Conservation (phyloP, 2,329 filamentous ascomycete species). For the Fusarium phyllophilum region DNA sequence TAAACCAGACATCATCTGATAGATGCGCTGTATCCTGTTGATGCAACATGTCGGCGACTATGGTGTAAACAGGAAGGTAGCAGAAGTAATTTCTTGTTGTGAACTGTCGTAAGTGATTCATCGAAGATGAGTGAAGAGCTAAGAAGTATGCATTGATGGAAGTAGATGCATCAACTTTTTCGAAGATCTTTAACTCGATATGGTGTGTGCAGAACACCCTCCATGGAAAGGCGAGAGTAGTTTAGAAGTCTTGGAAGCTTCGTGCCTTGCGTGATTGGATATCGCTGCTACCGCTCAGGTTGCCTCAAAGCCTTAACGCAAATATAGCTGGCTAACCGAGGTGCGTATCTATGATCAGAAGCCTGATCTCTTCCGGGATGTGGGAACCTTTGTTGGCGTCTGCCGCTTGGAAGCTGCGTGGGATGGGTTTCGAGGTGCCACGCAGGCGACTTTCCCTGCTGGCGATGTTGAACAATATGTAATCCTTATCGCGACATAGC, state of each 20-base stretch:
- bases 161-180: neutral
- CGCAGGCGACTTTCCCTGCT: neutral
- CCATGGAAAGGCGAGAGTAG: neutral
- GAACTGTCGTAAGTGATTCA: neutral
- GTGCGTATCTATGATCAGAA: neutral
- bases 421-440: neutral
- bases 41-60: neutral
- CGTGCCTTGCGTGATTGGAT: neutral
- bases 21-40: neutral
- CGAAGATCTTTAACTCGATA: neutral
- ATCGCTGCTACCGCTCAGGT: neutral
- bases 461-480: conserved; percentile 9
- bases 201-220: conserved; percentile 10
- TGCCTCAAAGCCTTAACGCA: neutral
- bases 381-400: conserved; percentile 18
- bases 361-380: neutral
- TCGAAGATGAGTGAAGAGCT: neutral
- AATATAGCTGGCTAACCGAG: neutral
- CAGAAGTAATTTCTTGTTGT: neutral
- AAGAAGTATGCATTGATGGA: neutral
- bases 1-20: neutral
- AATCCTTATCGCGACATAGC: conserved; percentile 24
- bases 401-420: neutral
- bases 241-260: conserved; percentile 13
- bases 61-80: conserved; percentile 14